These are phyloP conservation scores for Dryas drummondii DNA, from an alignment of 306 rosid species.

Conservation along the genomic window DNA sequence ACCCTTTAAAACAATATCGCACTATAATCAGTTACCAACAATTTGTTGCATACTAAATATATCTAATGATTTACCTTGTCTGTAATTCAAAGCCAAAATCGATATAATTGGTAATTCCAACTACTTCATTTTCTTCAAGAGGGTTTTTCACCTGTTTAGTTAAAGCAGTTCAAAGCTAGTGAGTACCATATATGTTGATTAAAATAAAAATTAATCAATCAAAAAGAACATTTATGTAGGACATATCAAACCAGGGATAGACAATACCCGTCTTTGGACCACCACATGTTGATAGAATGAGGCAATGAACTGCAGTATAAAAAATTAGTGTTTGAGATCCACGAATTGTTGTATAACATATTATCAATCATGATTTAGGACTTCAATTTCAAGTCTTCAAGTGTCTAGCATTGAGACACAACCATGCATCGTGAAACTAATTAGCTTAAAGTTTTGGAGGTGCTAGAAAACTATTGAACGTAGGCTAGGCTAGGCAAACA, in stretches of 20 bases:
- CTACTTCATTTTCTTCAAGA: constrained; percentile 65
- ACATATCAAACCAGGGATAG: constrained; percentile 20
- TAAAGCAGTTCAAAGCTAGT: constrained; percentile 29
- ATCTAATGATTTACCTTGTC: constrained; percentile 52
- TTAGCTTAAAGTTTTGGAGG: background rate
- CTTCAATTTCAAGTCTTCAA: background rate
- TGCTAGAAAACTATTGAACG: background rate
- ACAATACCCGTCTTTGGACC: constrained; percentile 90
- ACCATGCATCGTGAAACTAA: background rate
- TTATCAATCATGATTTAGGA: background rate
- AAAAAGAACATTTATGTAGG: background rate
- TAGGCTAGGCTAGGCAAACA: background rate
- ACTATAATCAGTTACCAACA: constrained; percentile 26
- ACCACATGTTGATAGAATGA: constrained; percentile 96
- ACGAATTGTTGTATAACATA: background rate
- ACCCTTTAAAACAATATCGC: constrained; percentile 45
- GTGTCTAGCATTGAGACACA: background rate
- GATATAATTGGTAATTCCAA: constrained; percentile 93
- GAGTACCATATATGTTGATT: constrained; percentile 13
- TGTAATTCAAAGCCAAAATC: constrained; percentile 95
- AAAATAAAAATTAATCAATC: background rate
- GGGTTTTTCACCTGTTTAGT: constrained; percentile 89
- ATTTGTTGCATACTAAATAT: constrained; percentile 18
- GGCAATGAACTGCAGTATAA: constrained; percentile 75
- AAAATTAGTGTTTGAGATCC: constrained; percentile 29